Evolutionary conservation across 495 filamentous ascomycete genomes (phyloP).

Genomic region (Penicillium daleae): DNA sequence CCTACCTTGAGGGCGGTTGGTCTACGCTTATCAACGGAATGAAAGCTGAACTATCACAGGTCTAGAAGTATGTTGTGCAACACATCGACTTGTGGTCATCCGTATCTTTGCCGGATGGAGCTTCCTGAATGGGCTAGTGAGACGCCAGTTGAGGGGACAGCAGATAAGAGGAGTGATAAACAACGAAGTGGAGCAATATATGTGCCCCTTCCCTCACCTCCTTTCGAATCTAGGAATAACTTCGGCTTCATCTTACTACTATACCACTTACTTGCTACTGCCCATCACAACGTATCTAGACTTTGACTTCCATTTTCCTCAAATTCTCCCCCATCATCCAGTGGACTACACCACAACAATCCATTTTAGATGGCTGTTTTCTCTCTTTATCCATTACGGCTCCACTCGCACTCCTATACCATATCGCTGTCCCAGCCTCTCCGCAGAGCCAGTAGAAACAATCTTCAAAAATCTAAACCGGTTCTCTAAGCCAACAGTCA

Average conservation of each 20-base stretch:
- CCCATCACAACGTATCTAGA: slow-evolving; percentile 1
- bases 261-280: background rate
- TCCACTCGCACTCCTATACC: slow-evolving; percentile 43
- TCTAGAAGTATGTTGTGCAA: slow-evolving; percentile 8
- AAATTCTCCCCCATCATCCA: slow-evolving; percentile 12
- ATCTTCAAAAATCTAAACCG: slow-evolving; percentile 27
- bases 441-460: slow-evolving; percentile 42
- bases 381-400: slow-evolving; percentile 39
- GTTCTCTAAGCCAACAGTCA: slow-evolving; percentile 22
- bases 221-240: slow-evolving; percentile 2
- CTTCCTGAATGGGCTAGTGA: slow-evolving; percentile 31
- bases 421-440: slow-evolving; percentile 45
- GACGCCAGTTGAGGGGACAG: background rate
- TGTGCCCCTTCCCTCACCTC: slow-evolving; percentile 18
- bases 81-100: background rate
- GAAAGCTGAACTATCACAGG: background rate
- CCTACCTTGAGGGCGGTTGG: background rate
- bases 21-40: background rate
- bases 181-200: slow-evolving; percentile 25
- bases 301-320: slow-evolving; percentile 5
- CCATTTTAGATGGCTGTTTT: slow-evolving; percentile 44
- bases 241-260: background rate
- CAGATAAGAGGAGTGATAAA: slow-evolving; percentile 25
- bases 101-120: slow-evolving; percentile 27
- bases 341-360: slow-evolving; percentile 28